Base-by-base conservation (phyloP, 2,329 filamentous ascomycete species). In the Pseudopyricularia cyperi region DNA sequence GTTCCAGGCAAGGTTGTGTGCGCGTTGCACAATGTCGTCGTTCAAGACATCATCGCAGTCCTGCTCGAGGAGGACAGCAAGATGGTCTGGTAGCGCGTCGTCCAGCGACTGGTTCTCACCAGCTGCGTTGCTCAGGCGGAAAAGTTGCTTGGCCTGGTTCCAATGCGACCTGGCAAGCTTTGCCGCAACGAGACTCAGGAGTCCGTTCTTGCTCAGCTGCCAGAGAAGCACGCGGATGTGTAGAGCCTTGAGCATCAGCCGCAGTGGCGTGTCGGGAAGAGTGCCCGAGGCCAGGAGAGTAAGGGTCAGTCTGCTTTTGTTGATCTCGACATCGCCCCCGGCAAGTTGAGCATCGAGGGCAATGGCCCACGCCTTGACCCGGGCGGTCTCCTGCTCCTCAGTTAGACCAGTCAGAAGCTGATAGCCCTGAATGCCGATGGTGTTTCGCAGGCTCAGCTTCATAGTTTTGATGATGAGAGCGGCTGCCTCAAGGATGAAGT, bases 301-400 rank as follows among this genome's bases (percentile, higher is more conserved):
- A 49, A 96, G 73, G 0, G 91, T 79, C 32, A 96, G 74, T 49
- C 91, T 82, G 65, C 87, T 89, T 66, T 86, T 89, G 72, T 85
- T 95, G 59, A 96, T 86, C 64, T 95, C 87, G 8, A 84, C 79
- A 66, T 96, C 91, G 14, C 91, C 90, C 42, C 91, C 91, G 9
- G 88, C 88, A 19, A 97, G 76, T 65, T 96, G 91, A 26, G 91
- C 89, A 66, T 97, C 91, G 52, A 96, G 77, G 14, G 90, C 90
- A 61, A 95, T 95, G 33, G 85, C 79, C 91, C 91, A 97, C 0
- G 89, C 88, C 68, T 95, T 93, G 60, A 95, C 78, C 28, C 91
- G 80, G 7, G 88, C 90, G 50, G 78, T 80, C 65, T 96, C 91
- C 64, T 95, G 84, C 53, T 95, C 89, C 58, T 85, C 82, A 2